Percentiles rank a stretch among this genome's conserved stretches.
phyloP scores from a whole-genome alignment of 345 rosid genomes.

The Sisymbrium altissimum region DNA sequence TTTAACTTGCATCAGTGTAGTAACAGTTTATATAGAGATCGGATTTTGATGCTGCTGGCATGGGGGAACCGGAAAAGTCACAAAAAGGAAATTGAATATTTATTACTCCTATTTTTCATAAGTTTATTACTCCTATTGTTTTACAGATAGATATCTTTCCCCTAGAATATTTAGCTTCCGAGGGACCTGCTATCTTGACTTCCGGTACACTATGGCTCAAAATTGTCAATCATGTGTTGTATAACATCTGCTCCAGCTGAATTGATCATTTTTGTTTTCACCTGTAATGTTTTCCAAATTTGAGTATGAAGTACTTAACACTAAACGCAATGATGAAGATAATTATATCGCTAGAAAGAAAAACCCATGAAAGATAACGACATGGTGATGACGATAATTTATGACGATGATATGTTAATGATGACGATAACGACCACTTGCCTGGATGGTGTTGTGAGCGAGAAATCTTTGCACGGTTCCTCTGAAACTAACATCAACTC shows the following conservation, averaged over 20 bases:
- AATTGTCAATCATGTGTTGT: conserved; percentile 76
- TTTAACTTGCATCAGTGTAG: not conserved
- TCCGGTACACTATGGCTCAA: conserved; percentile 31
- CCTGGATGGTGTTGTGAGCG: conserved; percentile 87
- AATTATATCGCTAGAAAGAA: not conserved
- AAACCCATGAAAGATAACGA: not conserved
- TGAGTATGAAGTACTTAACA: not conserved
- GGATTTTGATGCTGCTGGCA: too few relatives aligned
- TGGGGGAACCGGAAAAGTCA: not conserved
- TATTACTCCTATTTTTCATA: too few relatives aligned
- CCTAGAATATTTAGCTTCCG: not conserved
- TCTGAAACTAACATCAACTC: conserved; percentile 74
- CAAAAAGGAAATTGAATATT: not conserved
- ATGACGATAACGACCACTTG: conserved; percentile 22
- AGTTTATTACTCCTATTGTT: not conserved
- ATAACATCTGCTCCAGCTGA: conserved; percentile 82
- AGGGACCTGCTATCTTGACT: not conserved
- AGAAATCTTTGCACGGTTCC: conserved; percentile 60
- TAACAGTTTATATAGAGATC: not conserved
- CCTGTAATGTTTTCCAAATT: conserved; percentile 43
- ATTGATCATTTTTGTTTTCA: conserved; percentile 47
- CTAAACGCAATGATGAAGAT: not conserved
- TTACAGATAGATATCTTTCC: not conserved
- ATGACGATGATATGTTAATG: too few relatives aligned
- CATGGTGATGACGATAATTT: not conserved